Evolutionary conservation across 495 filamentous ascomycete genomes (phyloP).

Genomic region (Penicillium macrosclerotiorum): DNA sequence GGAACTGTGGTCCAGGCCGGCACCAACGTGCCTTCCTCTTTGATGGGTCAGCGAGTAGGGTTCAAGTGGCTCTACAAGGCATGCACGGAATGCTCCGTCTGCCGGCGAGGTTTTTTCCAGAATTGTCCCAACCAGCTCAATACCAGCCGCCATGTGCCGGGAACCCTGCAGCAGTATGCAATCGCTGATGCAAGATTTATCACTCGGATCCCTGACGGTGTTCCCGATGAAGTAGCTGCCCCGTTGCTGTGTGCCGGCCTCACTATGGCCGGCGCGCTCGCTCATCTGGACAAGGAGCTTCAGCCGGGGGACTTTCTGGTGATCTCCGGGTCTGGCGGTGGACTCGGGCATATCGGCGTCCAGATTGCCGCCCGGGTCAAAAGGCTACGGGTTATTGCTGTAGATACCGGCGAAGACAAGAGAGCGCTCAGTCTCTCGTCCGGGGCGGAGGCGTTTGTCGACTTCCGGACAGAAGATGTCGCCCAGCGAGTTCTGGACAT

Average conservation of each 20-base stretch:
- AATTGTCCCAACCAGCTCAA: conserved; percentile 36
- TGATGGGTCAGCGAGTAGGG: conserved; percentile 32
- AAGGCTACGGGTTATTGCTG: conserved; percentile 30
- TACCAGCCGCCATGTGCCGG: conserved; percentile 32
- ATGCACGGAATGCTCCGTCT: conserved; percentile 38
- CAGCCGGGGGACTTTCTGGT: conserved; percentile 30
- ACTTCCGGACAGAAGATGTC: conserved; percentile 31
- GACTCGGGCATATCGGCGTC: conserved; percentile 37
- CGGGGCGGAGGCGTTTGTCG: conserved; percentile 30
- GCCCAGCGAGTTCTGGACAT: conserved; percentile 21
- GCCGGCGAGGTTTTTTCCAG: conserved; percentile 22
- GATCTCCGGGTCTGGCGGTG: conserved; percentile 35
- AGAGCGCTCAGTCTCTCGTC: conserved; percentile 26
- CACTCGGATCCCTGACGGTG: conserved; percentile 25
- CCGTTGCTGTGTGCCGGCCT: conserved; percentile 37
- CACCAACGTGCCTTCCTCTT: conserved; percentile 9
- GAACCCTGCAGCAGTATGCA: conserved; percentile 40
- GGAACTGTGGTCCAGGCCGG: conserved; percentile 30
- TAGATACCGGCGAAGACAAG: conserved; percentile 33
- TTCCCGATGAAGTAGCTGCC: conserved; percentile 28
- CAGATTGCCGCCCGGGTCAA: conserved; percentile 31
- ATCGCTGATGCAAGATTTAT: conserved; percentile 29
- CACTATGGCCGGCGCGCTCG: conserved; percentile 28
- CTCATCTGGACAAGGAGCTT: conserved; percentile 22
- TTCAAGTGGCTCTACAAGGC: conserved; percentile 41